These are phyloP conservation scores for Botryotinia calthae DNA, from an alignment of 2,329 filamentous ascomycete genomes.

Conservation along the genomic window DNA sequence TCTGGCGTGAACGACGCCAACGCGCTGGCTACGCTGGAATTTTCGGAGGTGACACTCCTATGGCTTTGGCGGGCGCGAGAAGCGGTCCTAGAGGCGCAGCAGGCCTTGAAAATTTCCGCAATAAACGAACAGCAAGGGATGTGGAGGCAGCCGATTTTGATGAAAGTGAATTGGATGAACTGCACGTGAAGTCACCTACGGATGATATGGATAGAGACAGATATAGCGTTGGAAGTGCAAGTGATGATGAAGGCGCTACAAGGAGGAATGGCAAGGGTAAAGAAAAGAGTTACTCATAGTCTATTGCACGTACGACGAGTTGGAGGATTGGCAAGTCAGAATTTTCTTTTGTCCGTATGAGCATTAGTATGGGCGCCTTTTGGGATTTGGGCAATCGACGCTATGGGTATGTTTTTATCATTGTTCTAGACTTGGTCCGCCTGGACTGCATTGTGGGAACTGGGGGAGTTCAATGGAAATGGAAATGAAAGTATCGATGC, in stretches of 20 bases:
- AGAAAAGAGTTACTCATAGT: slow-evolving; percentile 21
- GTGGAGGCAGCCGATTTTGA: slow-evolving; percentile 65
- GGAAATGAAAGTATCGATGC: background rate
- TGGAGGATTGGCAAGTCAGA: background rate
- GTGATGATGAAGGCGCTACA: slow-evolving; percentile 48
- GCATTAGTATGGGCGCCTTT: slow-evolving; percentile 9
- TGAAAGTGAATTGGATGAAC: slow-evolving; percentile 62
- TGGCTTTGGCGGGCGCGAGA: slow-evolving; percentile 34
- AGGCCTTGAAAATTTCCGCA: slow-evolving; percentile 49
- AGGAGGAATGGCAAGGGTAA: slow-evolving; percentile 28
- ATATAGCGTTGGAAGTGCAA: slow-evolving; percentile 58
- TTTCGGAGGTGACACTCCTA: slow-evolving; percentile 36
- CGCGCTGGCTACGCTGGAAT: slow-evolving; percentile 52
- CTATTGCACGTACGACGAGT: slow-evolving; percentile 6
- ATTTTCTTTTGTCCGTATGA: background rate
- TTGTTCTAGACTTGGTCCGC: slow-evolving; percentile 13
- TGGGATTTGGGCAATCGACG: background rate
- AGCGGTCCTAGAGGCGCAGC: slow-evolving; percentile 34
- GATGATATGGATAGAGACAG: slow-evolving; percentile 44
- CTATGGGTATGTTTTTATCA: background rate
- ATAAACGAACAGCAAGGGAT: slow-evolving; percentile 49
- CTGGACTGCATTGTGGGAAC: background rate
- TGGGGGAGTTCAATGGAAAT: background rate
- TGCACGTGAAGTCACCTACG: slow-evolving; percentile 45
- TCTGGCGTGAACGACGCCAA: slow-evolving; percentile 61